Conservation (phyloP, 495 filamentous ascomycete genomes). For the Cryomyces minteri region DNA sequence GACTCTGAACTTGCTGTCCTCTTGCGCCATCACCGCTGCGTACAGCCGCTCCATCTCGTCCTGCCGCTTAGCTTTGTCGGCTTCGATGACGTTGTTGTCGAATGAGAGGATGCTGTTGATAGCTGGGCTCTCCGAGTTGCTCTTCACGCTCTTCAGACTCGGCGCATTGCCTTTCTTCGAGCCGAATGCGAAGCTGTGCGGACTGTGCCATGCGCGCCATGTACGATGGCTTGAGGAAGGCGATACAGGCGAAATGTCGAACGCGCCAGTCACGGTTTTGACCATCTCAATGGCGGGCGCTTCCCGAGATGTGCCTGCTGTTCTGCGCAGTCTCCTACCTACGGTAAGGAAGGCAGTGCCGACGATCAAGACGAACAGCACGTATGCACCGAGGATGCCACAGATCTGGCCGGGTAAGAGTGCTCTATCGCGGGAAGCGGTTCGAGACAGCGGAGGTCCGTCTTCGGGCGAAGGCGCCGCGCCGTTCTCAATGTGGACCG, state of each 20-base stretch:
- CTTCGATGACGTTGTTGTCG: conserved; percentile 54
- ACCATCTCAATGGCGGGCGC: conserved; percentile 44
- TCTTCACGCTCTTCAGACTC: conserved; percentile 17
- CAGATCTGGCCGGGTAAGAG: conserved; percentile 12
- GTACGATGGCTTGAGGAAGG: conserved; percentile 17
- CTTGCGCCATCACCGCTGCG: conserved; percentile 77
- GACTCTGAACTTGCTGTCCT: conserved; percentile 39
- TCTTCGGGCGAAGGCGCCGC: conserved; percentile 11
- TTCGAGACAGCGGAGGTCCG: conserved; percentile 12
- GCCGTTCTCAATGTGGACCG: conserved; percentile 3
- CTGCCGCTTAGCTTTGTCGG: conserved; percentile 53
- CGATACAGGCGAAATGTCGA: conserved; percentile 13
- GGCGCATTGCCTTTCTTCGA: conserved; percentile 1
- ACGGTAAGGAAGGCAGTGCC: conserved; percentile 39
- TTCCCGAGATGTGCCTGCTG: conserved; percentile 29
- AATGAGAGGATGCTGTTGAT: conserved; percentile 37
- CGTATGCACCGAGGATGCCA: conserved; percentile 11
- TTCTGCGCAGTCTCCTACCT: conserved; percentile 29
- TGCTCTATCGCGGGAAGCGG: conserved; percentile 9
- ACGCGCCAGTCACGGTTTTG: conserved; percentile 19
- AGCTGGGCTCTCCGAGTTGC: conserved; percentile 14
- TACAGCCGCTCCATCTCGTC: conserved; percentile 79
- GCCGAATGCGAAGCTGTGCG: conserved; percentile 3
- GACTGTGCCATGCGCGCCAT: conserved; percentile 19
- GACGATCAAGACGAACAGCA: conserved; percentile 10